Evolutionary conservation across 768 basidiomycete genomes (phyloP).

Genomic region (Tylopilus rubrobrunneus): DNA sequence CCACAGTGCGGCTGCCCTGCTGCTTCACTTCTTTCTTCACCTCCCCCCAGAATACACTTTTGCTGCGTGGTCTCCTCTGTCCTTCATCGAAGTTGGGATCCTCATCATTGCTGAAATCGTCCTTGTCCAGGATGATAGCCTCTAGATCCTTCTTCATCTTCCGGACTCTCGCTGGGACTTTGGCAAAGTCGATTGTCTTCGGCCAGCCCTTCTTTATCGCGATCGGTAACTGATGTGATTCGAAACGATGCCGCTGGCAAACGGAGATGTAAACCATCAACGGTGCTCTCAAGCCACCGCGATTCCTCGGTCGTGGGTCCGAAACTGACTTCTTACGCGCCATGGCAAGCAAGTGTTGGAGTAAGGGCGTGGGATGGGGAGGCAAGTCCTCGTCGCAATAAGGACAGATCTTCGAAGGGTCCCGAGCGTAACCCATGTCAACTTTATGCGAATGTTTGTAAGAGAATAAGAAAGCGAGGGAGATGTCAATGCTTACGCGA

Average conservation of each 20-base stretch:
- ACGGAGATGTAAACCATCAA: constrained; percentile 56
- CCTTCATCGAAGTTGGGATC: constrained; percentile 7
- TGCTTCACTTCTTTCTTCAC: constrained; percentile 56
- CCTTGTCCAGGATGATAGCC: constrained; percentile 48
- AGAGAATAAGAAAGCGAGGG: not conserved
- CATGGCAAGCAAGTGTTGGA: constrained; percentile 49
- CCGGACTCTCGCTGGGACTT: constrained; percentile 50
- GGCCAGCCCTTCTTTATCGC: constrained; percentile 77
- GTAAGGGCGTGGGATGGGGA: constrained; percentile 51
- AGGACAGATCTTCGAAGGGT: constrained; percentile 71
- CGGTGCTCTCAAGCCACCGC: constrained; percentile 54
- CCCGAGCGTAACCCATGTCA: constrained; percentile 45
- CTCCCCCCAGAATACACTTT: constrained; percentile 67
- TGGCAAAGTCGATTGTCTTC: constrained; percentile 60
- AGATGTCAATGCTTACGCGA: constrained; percentile 32
- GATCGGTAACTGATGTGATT: constrained; percentile 66
- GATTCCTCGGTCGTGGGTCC: constrained; percentile 67
- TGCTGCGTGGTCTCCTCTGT: constrained; percentile 29
- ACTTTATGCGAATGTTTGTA: constrained; percentile 34
- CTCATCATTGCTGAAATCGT: constrained; percentile 22
- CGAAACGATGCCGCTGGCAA: constrained; percentile 79
- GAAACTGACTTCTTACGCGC: constrained; percentile 51
- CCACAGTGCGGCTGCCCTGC: constrained; percentile 62
- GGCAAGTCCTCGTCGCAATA: constrained; percentile 78
- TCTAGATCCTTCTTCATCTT: constrained; percentile 45